A percentile compares a stretch with the other conserved stretches of the same genome.
These are phyloP conservation scores for Symbiodinium pilosum DNA, from an alignment of 73 alveolate genomes.

Conservation along the genomic window DNA sequence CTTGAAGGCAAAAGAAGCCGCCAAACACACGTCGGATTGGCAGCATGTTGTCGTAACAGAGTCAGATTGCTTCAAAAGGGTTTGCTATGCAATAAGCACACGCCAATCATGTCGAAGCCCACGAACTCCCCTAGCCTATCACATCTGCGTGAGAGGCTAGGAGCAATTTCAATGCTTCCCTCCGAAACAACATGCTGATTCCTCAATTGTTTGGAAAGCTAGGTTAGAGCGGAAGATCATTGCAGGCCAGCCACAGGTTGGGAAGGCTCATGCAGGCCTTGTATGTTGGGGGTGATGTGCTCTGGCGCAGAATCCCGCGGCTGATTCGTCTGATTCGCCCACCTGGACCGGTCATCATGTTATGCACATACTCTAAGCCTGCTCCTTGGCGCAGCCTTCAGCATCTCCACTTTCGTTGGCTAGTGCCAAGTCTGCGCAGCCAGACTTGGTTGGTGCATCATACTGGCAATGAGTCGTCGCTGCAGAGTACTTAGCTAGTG, in stretches of 20 bases:
- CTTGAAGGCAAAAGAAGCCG: not conserved
- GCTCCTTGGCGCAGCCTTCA: not conserved
- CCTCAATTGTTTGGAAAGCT: too few relatives aligned
- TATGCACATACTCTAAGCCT: too few relatives aligned
- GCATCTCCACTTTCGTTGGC: not conserved
- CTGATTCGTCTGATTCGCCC: not conserved
- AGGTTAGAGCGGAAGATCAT: too few relatives aligned
- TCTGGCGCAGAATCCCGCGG: slow-evolving; percentile 49
- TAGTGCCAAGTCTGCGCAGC: not conserved
- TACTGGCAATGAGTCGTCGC: not conserved
- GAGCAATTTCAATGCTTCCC: too few relatives aligned
- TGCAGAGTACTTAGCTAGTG: too few relatives aligned
- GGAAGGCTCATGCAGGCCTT: slow-evolving; percentile 73
- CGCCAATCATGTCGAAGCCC: too few relatives aligned
- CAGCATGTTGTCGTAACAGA: too few relatives aligned
- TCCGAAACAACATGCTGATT: too few relatives aligned
- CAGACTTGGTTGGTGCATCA: not conserved
- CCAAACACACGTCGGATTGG: too few relatives aligned
- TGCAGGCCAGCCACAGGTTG: not conserved
- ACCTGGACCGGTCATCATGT: not conserved
- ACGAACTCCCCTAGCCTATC: too few relatives aligned
- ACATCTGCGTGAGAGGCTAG: too few relatives aligned
- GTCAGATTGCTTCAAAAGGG: not conserved
- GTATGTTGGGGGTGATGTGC: slow-evolving; percentile 83
- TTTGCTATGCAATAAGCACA: not conserved